A percentile compares a stretch with the other conserved stretches of the same genome.
These are phyloP conservation scores for Nothopassalora personata DNA, from an alignment of 2,329 filamentous ascomycete genomes.

Conservation along the genomic window DNA sequence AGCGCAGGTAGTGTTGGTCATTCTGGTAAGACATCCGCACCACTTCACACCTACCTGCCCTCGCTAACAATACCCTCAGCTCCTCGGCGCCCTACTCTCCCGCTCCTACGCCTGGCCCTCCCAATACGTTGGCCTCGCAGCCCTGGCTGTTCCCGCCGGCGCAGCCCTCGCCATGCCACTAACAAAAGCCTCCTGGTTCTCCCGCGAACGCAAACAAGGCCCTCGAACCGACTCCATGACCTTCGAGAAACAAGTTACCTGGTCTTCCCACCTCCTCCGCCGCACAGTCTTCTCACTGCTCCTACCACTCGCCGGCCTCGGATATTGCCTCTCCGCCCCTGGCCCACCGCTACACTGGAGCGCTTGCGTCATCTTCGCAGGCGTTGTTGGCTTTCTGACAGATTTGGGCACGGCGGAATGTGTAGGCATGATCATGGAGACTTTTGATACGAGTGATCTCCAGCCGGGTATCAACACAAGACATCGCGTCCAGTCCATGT, in stretches of 20 bases:
- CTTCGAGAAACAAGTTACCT: slow-evolving; percentile 58
- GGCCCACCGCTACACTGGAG: slow-evolving; percentile 57
- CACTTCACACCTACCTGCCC: neutral
- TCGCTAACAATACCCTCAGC: slow-evolving; percentile 32
- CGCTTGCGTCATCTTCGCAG: slow-evolving; percentile 63
- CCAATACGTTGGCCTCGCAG: slow-evolving; percentile 61
- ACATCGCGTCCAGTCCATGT: slow-evolving; percentile 44
- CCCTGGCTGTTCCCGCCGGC: slow-evolving; percentile 62
- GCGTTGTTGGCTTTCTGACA: slow-evolving; percentile 63
- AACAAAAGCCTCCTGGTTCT: slow-evolving; percentile 65
- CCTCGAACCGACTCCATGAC: slow-evolving; percentile 63
- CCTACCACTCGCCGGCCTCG: slow-evolving; percentile 61
- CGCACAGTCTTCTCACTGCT: slow-evolving; percentile 61
- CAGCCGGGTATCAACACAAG: slow-evolving; percentile 61
- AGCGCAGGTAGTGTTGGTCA: slow-evolving; percentile 67
- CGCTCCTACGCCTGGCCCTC: slow-evolving; percentile 61
- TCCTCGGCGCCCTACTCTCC: slow-evolving; percentile 66
- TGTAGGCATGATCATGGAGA: slow-evolving; percentile 72
- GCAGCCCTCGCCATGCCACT: slow-evolving; percentile 66
- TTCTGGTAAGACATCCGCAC: slow-evolving; percentile 49
- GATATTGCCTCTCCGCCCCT: slow-evolving; percentile 62
- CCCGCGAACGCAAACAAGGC: slow-evolving; percentile 55
- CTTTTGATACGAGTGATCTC: slow-evolving; percentile 73
- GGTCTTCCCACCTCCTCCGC: slow-evolving; percentile 68
- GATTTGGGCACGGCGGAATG: slow-evolving; percentile 71